Evolutionary conservation across 1,284 basidiomycete genomes (phyloP).

Genomic region (Cryptococcus wingfieldii): DNA sequence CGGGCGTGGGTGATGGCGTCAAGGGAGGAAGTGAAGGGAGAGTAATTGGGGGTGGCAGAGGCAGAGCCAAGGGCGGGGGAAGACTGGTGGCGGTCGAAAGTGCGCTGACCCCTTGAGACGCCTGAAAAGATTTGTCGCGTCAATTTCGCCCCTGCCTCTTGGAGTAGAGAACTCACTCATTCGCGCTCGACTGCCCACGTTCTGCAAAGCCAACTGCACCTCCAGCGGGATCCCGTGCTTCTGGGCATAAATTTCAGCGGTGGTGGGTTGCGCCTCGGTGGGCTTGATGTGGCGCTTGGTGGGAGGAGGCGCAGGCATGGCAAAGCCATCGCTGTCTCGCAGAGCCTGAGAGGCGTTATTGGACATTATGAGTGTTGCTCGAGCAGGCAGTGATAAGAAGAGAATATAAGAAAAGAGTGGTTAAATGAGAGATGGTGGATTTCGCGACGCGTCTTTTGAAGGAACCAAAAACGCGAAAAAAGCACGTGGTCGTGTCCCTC

Average conservation of each 20-base stretch:
- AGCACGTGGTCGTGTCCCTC: too few relatives aligned
- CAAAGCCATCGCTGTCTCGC: conserved; percentile 8
- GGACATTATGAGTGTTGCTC: conserved; percentile 2
- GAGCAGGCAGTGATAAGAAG: background rate
- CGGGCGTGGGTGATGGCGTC: conserved; percentile 25
- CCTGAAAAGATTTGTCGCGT: background rate
- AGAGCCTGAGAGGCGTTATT: background rate
- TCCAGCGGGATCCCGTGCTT: conserved; percentile 35
- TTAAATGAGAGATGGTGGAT: background rate
- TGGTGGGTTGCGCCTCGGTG: conserved; percentile 26
- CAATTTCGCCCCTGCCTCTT: background rate
- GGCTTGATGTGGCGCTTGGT: conserved; percentile 28
- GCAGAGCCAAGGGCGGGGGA: conserved; percentile 20
- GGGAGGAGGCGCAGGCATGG: conserved; percentile 8
- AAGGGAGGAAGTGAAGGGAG: conserved; percentile 24
- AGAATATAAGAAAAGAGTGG: background rate
- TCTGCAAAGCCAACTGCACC: conserved; percentile 31
- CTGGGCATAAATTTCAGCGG: conserved; percentile 35
- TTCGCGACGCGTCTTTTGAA: too few relatives aligned
- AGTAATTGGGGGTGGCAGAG: conserved; percentile 4
- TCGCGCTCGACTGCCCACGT: conserved; percentile 28
- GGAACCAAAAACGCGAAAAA: too few relatives aligned
- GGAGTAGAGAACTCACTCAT: conserved; percentile 25
- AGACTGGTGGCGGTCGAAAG: conserved; percentile 34
- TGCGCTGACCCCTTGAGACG: conserved; percentile 19